Conservation (phyloP, 73 alveolate species). For the Chromera velia region DNA sequence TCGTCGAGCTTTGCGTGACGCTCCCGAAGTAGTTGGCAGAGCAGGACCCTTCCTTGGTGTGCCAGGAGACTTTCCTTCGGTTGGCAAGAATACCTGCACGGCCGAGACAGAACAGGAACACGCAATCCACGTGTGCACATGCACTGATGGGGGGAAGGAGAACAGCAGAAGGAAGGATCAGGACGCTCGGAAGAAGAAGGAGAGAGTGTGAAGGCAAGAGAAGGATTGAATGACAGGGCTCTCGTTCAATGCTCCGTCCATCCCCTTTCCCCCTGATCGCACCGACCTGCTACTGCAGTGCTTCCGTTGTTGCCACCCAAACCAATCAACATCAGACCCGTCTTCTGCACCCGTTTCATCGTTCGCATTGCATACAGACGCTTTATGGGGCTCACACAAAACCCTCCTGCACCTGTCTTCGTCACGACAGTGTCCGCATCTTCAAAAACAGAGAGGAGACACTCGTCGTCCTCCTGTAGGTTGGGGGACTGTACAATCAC, state of each 20-base stretch:
- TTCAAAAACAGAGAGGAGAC: too few species aligned
- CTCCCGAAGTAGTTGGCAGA: conserved; percentile 83
- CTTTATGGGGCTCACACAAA: too few species aligned
- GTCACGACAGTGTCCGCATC: too few species aligned
- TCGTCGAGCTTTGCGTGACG: conserved; percentile 75
- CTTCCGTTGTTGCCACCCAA: conserved; percentile 93
- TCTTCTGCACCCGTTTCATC: conserved; percentile 67
- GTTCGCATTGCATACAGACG: too few species aligned
- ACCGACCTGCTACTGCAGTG: conserved; percentile 40
- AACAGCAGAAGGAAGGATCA: too few species aligned
- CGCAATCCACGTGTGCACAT: too few species aligned
- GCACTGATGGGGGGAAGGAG: too few species aligned
- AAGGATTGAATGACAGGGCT: neutral
- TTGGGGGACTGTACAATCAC: too few species aligned
- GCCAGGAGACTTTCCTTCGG: conserved; percentile 66
- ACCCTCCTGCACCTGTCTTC: too few species aligned
- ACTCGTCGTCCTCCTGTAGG: too few species aligned
- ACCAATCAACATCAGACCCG: conserved; percentile 88
- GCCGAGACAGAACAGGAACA: neutral
- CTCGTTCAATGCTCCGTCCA: neutral
- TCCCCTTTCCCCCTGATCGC: neutral
- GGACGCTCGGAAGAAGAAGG: too few species aligned
- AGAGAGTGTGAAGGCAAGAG: too few species aligned
- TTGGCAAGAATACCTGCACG: conserved; percentile 79
- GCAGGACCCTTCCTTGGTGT: conserved; percentile 73